phyloP scores from a whole-genome alignment of 2,329 filamentous ascomycete species.

The Calonectria honghensis region DNA sequence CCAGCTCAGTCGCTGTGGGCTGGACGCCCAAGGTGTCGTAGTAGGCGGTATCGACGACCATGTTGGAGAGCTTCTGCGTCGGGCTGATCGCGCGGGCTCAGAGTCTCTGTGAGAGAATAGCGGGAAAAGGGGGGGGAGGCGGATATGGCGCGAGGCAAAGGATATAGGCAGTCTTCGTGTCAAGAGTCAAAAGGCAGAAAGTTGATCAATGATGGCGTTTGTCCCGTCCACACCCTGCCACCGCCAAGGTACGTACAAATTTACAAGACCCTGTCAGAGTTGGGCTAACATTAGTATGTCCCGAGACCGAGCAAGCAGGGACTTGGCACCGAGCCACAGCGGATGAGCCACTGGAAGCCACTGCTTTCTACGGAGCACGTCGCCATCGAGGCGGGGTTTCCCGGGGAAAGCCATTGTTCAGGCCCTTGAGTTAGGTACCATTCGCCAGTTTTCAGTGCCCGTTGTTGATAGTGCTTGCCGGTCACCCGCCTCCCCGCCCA shows the following conservation, averaged over 20 bases:
- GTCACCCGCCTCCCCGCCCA: conserved; percentile 27
- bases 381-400: conserved; percentile 4
- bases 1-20: conserved; percentile 89
- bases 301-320: conserved; percentile 23
- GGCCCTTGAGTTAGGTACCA: conserved; percentile 19
- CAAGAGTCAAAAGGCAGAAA: conserved; percentile 41
- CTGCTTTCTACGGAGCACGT: conserved; percentile 4
- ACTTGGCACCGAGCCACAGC: conserved; percentile 35
- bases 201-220: conserved; percentile 52
- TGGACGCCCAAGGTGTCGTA: conserved; percentile 91
- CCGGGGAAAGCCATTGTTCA: conserved; percentile 7
- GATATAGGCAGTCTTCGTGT: conserved; percentile 32
- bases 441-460: not conserved
- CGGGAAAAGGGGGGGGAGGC: conserved; percentile 22
- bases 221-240: conserved; percentile 38
- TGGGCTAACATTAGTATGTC: conserved; percentile 23
- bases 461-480: conserved; percentile 11
- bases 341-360: conserved; percentile 37
- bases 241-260: conserved; percentile 28
- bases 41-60: conserved; percentile 93
- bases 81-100: conserved; percentile 34
- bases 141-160: conserved; percentile 34
- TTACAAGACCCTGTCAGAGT: conserved; percentile 23
- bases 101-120: conserved; percentile 25
- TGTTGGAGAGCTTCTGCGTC: conserved; percentile 63